Evolutionary conservation across 192 early-diverging fungal species (phyloP).

Genomic region (Tieghemiomyces parasiticus): DNA sequence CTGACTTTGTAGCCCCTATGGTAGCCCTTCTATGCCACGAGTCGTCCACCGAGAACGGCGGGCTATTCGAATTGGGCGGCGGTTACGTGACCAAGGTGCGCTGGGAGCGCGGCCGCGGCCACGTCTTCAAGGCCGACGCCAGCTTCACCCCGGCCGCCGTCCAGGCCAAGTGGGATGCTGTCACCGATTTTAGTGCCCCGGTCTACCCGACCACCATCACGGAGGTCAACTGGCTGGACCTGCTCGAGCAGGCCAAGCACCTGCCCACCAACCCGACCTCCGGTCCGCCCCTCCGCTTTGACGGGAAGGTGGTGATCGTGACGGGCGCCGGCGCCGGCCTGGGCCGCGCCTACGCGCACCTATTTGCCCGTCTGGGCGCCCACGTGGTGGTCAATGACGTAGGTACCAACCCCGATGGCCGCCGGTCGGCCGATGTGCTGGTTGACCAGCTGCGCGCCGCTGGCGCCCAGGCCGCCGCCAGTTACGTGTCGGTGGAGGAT

Average conservation of each 20-base stretch:
- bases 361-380: slow-evolving; percentile 76
- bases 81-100: slow-evolving; percentile 82
- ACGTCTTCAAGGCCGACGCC: slow-evolving; percentile 79
- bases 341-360: slow-evolving; percentile 73
- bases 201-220: slow-evolving; percentile 54
- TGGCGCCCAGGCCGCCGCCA: slow-evolving; percentile 85
- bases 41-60: slow-evolving; percentile 58
- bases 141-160: slow-evolving; percentile 76
- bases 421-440: slow-evolving; percentile 50
- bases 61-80: slow-evolving; percentile 87
- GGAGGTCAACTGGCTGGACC: slow-evolving; percentile 70
- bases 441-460: slow-evolving; percentile 63
- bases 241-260: slow-evolving; percentile 57
- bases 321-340: slow-evolving; percentile 91
- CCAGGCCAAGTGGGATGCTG: slow-evolving; percentile 55
- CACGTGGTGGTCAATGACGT: slow-evolving; percentile 89
- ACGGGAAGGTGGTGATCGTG: slow-evolving; percentile 69
- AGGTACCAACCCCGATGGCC: slow-evolving; percentile 41
- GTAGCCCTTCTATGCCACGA: slow-evolving; percentile 93
- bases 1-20: slow-evolving; percentile 91
- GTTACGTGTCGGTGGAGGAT: slow-evolving; percentile 91
- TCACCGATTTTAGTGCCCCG: slow-evolving; percentile 48
- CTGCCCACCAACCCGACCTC: slow-evolving; percentile 41
- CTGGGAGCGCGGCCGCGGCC: slow-evolving; percentile 79
- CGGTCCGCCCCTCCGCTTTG: slow-evolving; percentile 45